Evolutionary conservation across 2,329 filamentous ascomycete genomes (phyloP), one percentile per base, ranked within the genome.

Genomic region (Pezicula radicicola): DNA sequence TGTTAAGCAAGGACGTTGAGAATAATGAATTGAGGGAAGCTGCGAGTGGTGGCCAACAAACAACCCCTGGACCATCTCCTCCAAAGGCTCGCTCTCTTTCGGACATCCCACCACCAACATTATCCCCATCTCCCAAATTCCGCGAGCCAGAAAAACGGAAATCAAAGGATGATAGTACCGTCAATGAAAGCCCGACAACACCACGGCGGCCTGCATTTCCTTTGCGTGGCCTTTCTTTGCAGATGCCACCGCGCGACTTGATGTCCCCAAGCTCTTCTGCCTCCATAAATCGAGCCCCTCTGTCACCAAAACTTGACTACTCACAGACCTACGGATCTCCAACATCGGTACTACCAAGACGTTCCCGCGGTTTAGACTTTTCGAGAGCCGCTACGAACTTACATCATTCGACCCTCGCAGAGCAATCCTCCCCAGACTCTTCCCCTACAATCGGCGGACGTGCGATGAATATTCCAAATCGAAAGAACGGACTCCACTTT

Each of bases 321-420:
- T 87, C 87, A 18, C 88, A 91, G 60, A 90, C 86, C 45, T 96
- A 95, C 73, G 88, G 88, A 40, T 93, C 91, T 2, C 91, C 92
- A 2, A 87, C 89, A 25, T 95, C 92, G 49, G 88, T 96, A 44
- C 79, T 97, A 7, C 93, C 93, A 16, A 84, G 93, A 58, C 86
- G 92, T 55, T 97, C 92, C 28, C 84, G 93, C 51, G 93, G 93
- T 41, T 77, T 97, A 55, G 93, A 97, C 72, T 97, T 96, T 70
- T 93, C 93, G 39, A 83, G 93, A 60, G 92, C 92, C 10, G 94
- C 91, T 56, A 97, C 93, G 10, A 96, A 92, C 66, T 78, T 99
- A 19, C 94, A 97, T 71, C 94, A 97, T 70, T 97, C 93, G 15
- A 97, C 89, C 0, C 80, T 97, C 8, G 92, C 93, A 51, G 90